A percentile compares a stretch with the other conserved stretches of the same genome.
phyloP scores from a whole-genome alignment of 2,329 filamentous ascomycete species.

The Orbilia blumenaviensis region DNA sequence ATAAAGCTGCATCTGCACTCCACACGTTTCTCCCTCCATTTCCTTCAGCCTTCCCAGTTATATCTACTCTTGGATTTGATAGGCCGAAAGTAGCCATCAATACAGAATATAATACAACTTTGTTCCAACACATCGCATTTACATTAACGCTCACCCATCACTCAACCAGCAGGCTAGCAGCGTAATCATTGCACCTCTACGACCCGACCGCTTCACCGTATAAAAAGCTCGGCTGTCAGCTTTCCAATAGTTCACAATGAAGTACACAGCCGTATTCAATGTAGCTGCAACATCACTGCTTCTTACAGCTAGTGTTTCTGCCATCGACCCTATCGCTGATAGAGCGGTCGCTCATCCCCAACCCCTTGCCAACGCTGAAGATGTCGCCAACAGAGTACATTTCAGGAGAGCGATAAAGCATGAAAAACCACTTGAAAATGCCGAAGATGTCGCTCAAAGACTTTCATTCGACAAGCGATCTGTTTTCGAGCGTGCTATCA shows the following conservation, averaged over 20 bases:
- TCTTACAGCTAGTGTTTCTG: conserved; percentile 24
- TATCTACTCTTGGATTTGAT: neutral
- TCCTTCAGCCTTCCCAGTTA: conserved; percentile 10
- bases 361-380: conserved; percentile 3
- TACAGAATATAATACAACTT: neutral
- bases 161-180: neutral
- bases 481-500: conserved; percentile 13
- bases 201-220: conserved; percentile 19
- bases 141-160: neutral
- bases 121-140: conserved; percentile 23
- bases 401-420: conserved; percentile 29
- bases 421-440: conserved; percentile 3
- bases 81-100: neutral
- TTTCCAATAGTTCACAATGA: conserved; percentile 19
- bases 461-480: conserved; percentile 28
- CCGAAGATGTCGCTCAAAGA: conserved; percentile 22
- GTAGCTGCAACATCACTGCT: conserved; percentile 28
- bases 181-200: neutral
- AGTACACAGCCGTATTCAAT: conserved; percentile 6
- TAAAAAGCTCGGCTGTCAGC: neutral
- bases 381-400: conserved; percentile 21
- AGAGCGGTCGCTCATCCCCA: conserved; percentile 24
- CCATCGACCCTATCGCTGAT: conserved; percentile 7
- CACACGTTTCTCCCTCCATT: neutral
- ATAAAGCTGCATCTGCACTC: conserved; percentile 11